Conservation (phyloP, 306 rosid species). For the Arachis hypogaea region DNA sequence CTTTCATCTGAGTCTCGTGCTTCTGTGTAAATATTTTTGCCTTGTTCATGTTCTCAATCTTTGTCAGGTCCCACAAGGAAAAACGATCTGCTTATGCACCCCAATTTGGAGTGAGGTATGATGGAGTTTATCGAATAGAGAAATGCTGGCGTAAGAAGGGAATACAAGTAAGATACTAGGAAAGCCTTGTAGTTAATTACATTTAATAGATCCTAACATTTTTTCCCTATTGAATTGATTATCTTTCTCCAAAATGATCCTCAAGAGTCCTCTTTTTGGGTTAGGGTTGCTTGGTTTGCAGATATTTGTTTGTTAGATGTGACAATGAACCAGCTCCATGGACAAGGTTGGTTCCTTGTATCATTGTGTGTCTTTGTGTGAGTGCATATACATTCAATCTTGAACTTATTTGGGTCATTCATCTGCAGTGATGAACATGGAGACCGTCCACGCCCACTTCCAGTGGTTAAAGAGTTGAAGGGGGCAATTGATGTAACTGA, state of each 20-base stretch:
- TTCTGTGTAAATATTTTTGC: background rate
- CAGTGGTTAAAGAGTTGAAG: slow-evolving; percentile 57
- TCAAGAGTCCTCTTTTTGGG: background rate
- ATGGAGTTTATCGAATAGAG: slow-evolving; percentile 82
- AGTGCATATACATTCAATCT: background rate
- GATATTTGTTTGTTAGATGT: slow-evolving; percentile 78
- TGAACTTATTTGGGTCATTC: slow-evolving; percentile 4
- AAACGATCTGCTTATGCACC: slow-evolving; percentile 88
- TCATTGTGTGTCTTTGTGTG: background rate
- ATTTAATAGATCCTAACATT: background rate
- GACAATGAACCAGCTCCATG: slow-evolving; percentile 91
- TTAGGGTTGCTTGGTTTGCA: slow-evolving; percentile 75
- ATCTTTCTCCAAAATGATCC: background rate
- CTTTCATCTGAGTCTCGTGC: background rate
- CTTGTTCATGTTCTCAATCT: background rate
- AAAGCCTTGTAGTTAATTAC: background rate
- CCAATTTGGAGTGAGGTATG: slow-evolving; percentile 68
- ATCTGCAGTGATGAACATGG: slow-evolving; percentile 65
- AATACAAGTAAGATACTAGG: slow-evolving; percentile 55
- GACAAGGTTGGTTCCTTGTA: slow-evolving; percentile 52
- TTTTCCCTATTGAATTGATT: background rate
- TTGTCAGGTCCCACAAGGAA: slow-evolving; percentile 73
- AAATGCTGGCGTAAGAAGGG: slow-evolving; percentile 89
- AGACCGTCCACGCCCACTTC: slow-evolving; percentile 67
- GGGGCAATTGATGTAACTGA: slow-evolving; percentile 55